Percentiles rank a stretch among this genome's conserved stretches.
Conservation (phyloP, 768 basidiomycete genomes). For the Lyophyllum decastes region DNA sequence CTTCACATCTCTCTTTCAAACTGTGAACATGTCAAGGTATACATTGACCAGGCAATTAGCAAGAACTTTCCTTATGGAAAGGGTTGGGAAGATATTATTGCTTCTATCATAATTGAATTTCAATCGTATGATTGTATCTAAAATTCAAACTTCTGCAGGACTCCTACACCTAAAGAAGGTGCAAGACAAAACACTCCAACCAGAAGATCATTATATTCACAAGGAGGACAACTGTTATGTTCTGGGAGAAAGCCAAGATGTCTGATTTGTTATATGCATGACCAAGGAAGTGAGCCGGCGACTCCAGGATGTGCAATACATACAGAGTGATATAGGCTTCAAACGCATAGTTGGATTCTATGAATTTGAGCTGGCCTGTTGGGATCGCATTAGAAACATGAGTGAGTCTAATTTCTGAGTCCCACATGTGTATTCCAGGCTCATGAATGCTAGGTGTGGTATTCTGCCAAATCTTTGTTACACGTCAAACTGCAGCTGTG, state of each 20-base stretch:
- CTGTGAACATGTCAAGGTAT: background rate
- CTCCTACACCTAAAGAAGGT: background rate
- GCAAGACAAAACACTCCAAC: background rate
- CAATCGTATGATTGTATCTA: background rate
- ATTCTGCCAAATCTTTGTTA: slow-evolving; percentile 3
- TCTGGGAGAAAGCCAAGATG: slow-evolving; percentile 8
- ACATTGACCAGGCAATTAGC: background rate
- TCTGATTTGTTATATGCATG: slow-evolving; percentile 28
- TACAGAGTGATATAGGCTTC: slow-evolving; percentile 30
- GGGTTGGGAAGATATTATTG: background rate
- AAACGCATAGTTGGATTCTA: slow-evolving; percentile 25
- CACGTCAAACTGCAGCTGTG: slow-evolving; percentile 16
- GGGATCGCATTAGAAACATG: background rate
- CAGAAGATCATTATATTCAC: background rate
- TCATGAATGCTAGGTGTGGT: background rate
- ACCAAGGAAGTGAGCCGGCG: slow-evolving; percentile 15
- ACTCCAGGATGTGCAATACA: slow-evolving; percentile 19
- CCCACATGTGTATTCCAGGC: background rate
- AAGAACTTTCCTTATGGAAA: background rate
- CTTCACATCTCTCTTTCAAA: background rate
- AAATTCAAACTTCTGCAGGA: background rate
- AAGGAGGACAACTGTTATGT: background rate
- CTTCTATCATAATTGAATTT: background rate
- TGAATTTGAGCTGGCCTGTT: slow-evolving; percentile 26
- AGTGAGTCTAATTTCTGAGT: background rate